These are phyloP conservation scores for Zoysia matrella DNA, from an alignment of 202 grass and related monocot genomes.

Conservation along the genomic window DNA sequence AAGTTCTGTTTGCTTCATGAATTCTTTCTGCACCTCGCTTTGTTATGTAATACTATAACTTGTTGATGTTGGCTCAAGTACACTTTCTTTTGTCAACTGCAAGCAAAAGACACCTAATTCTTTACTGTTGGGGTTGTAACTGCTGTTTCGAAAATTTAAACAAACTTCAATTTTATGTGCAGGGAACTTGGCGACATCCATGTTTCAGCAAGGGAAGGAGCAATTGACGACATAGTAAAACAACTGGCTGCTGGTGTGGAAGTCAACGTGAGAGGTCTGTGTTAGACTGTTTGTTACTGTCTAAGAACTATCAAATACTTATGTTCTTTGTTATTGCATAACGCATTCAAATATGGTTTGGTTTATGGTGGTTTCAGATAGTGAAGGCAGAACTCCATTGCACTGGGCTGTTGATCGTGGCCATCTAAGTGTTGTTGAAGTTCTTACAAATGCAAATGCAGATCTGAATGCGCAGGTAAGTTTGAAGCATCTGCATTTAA, in stretches of 20 bases:
- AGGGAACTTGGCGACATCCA: conserved; percentile 66
- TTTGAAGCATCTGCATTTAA: conserved; percentile 6
- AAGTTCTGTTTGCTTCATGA: conserved; percentile 23
- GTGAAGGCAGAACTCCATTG: too few species aligned
- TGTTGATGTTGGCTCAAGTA: conserved; percentile 1
- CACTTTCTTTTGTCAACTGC: conserved; percentile 5
- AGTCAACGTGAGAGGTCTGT: conserved; percentile 53
- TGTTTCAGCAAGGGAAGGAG: conserved; percentile 89
- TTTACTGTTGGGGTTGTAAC: not conserved
- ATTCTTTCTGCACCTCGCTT: not conserved
- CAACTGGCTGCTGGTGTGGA: conserved; percentile 45
- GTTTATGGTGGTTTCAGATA: conserved; percentile 61
- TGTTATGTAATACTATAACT: not conserved
- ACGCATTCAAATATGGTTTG: conserved; percentile 5
- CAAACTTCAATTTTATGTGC: conserved; percentile 27
- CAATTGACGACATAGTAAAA: conserved; percentile 65
- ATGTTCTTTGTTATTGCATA: conserved; percentile 13
- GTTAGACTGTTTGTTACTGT: conserved; percentile 72
- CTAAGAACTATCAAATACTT: not conserved
- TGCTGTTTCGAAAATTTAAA: conserved; percentile 12
- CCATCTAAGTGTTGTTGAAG: too few species aligned
- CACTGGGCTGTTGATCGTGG: too few species aligned
- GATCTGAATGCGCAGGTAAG: conserved; percentile 35
- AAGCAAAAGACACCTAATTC: not conserved
- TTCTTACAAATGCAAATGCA: too few species aligned